These are phyloP conservation scores for Epithele typhae DNA, from an alignment of 768 basidiomycete species.

Conservation along the genomic window DNA sequence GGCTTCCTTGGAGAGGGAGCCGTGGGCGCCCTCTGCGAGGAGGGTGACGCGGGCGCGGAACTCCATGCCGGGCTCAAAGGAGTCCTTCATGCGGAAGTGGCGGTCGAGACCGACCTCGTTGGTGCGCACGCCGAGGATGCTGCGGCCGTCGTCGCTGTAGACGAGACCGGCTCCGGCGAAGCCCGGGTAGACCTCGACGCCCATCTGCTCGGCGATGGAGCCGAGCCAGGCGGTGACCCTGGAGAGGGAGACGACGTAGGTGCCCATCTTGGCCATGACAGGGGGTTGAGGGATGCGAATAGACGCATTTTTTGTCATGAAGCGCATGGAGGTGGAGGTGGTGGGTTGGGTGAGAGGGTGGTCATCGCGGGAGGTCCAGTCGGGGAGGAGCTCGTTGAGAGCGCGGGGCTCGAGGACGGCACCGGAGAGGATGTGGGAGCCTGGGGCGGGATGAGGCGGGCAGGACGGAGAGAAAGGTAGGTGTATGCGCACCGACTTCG, in stretches of 20 bases:
- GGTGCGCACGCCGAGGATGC: slow-evolving; percentile 77
- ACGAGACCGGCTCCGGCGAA: slow-evolving; percentile 90
- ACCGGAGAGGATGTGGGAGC: slow-evolving; percentile 92
- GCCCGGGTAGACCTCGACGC: slow-evolving; percentile 95
- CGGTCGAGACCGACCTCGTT: slow-evolving; percentile 93
- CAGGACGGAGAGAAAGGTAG: neutral
- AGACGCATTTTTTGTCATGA: slow-evolving; percentile 62
- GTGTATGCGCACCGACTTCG: slow-evolving; percentile 73
- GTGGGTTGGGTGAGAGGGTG: slow-evolving; percentile 84
- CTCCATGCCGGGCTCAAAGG: slow-evolving; percentile 95
- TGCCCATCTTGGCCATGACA: slow-evolving; percentile 93
- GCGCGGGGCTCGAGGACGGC: slow-evolving; percentile 93
- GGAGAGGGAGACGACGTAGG: slow-evolving; percentile 89
- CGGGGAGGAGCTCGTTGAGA: slow-evolving; percentile 84
- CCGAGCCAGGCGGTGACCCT: slow-evolving; percentile 89
- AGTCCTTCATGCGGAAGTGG: slow-evolving; percentile 69
- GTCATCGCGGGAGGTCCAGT: slow-evolving; percentile 62
- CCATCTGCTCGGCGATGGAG: slow-evolving; percentile 75
- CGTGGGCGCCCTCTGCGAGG: slow-evolving; percentile 94
- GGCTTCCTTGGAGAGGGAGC: slow-evolving; percentile 79
- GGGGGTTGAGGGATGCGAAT: slow-evolving; percentile 93
- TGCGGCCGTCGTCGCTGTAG: slow-evolving; percentile 55
- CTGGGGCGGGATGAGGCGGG: slow-evolving; percentile 33
- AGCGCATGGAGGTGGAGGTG: slow-evolving; percentile 78
- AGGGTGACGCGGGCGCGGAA: slow-evolving; percentile 91